A percentile compares a stretch with the other conserved stretches of the same genome.
These are phyloP conservation scores for Exophiala alcalophila DNA, from an alignment of 2,329 filamentous ascomycete genomes.

Conservation along the genomic window DNA sequence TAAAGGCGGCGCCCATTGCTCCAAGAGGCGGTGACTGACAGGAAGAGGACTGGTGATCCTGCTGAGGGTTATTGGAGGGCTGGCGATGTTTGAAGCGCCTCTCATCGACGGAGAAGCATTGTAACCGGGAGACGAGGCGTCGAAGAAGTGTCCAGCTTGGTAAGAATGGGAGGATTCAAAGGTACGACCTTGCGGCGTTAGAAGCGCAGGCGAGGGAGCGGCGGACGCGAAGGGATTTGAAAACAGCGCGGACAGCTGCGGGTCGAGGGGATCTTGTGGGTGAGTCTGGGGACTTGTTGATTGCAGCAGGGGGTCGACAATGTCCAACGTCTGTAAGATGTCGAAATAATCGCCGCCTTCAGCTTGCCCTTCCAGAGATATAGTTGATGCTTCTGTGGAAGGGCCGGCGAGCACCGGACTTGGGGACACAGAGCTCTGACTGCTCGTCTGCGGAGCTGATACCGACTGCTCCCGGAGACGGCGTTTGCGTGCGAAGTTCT, in stretches of 20 bases:
- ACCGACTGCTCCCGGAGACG: constrained; percentile 16
- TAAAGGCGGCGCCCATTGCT: constrained; percentile 25
- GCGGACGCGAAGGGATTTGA: constrained; percentile 15
- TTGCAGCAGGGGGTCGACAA: constrained; percentile 11
- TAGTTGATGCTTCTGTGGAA: constrained; percentile 4
- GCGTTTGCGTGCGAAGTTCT: constrained; percentile 25
- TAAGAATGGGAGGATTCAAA: constrained; percentile 13
- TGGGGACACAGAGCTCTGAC: constrained; percentile 13
- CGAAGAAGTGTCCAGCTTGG: constrained; percentile 13
- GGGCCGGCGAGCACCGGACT: constrained; percentile 9
- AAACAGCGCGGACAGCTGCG: constrained; percentile 16
- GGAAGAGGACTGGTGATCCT: constrained; percentile 8
- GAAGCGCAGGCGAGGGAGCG: constrained; percentile 5
- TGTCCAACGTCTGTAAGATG: constrained; percentile 14
- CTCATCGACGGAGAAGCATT: neutral
- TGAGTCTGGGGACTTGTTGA: constrained; percentile 13
- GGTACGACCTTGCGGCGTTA: neutral
- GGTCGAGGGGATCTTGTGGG: constrained; percentile 13
- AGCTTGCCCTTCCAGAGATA: constrained; percentile 3
- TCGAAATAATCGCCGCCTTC: constrained; percentile 12
- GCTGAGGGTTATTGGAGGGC: constrained; percentile 3
- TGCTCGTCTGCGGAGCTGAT: constrained; percentile 5
- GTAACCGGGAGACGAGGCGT: constrained; percentile 6
- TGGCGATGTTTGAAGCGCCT: constrained; percentile 1
- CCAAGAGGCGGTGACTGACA: constrained; percentile 10